These are phyloP conservation scores for Phaffomyces thermotolerans DNA, from an alignment of 805 yeast species.

Conservation along the genomic window DNA sequence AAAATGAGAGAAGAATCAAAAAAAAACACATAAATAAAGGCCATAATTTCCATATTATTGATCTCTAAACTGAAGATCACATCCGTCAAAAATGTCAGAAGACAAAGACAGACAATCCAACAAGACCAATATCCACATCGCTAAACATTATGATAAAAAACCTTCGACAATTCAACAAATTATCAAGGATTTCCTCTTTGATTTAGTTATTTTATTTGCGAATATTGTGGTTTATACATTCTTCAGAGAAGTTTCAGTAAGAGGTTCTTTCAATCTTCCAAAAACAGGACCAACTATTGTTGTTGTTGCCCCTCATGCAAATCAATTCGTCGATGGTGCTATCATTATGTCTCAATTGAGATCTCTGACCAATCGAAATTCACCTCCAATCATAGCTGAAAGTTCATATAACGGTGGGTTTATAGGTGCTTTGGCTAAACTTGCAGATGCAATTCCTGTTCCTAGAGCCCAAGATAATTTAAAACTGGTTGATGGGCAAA, in stretches of 20 bases:
- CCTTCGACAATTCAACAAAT: not conserved
- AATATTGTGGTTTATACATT: conserved; percentile 31
- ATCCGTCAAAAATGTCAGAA: not conserved
- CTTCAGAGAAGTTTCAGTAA: conserved; percentile 65
- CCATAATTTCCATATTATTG: too few relatives aligned
- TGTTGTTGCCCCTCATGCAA: conserved; percentile 81
- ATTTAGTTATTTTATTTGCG: conserved; percentile 16
- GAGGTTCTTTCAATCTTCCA: conserved; percentile 63
- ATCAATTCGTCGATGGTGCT: conserved; percentile 80
- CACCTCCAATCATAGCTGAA: conserved; percentile 80
- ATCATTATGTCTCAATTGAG: conserved; percentile 73
- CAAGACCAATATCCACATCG: conserved; percentile 10
- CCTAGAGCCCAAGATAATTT: conserved; percentile 85
- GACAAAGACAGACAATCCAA: not conserved
- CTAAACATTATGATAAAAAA: conserved; percentile 5
- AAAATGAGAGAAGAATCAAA: too few relatives aligned
- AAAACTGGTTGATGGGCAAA: conserved; percentile 56
- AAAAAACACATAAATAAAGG: too few relatives aligned
- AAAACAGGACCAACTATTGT: conserved; percentile 60
- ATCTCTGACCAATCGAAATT: conserved; percentile 51
- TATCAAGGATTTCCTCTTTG: conserved; percentile 14
- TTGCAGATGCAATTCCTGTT: conserved; percentile 80
- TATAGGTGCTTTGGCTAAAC: conserved; percentile 69
- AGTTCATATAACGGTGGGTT: conserved; percentile 53
- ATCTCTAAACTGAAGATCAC: too few relatives aligned